These are phyloP conservation scores for Aphanocladium album DNA, from an alignment of 2,329 filamentous ascomycete genomes.

Conservation along the genomic window DNA sequence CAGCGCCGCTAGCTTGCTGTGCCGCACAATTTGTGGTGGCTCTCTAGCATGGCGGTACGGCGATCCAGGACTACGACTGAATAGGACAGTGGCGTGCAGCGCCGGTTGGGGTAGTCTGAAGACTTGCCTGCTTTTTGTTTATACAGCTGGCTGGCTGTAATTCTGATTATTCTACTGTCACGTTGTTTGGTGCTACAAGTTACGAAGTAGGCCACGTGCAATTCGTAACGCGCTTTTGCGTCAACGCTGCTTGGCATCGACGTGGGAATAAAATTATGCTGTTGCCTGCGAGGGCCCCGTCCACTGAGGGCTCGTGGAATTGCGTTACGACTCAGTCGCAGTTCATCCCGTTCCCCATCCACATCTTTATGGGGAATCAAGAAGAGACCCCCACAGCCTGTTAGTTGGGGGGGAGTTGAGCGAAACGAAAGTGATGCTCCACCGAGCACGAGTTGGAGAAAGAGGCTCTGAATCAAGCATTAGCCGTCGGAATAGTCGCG, in stretches of 20 bases:
- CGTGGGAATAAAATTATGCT: neutral
- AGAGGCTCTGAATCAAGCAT: neutral
- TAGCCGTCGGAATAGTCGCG: neutral
- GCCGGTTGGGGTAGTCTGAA: neutral
- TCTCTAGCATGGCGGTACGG: neutral
- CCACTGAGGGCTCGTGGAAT: slow-evolving; percentile 3
- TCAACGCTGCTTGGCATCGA: neutral
- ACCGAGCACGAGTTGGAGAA: neutral
- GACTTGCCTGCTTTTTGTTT: neutral
- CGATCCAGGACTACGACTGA: neutral
- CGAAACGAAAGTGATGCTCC: neutral
- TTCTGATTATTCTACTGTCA: no score
- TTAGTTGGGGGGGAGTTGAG: neutral
- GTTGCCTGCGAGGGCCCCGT: neutral
- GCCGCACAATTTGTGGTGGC: neutral
- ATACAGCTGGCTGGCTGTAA: no score
- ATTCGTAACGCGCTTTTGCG: neutral
- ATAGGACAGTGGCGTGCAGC: neutral
- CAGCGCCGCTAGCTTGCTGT: neutral
- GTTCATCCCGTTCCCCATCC: neutral
- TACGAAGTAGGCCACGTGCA: neutral
- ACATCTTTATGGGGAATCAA: neutral
- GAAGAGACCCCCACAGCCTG: neutral
- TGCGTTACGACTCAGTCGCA: slow-evolving; percentile 7
- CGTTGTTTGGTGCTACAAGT: no score